Evolutionary conservation across 805 yeast species (phyloP).

Genomic region (Candida khao-thaluensis): DNA sequence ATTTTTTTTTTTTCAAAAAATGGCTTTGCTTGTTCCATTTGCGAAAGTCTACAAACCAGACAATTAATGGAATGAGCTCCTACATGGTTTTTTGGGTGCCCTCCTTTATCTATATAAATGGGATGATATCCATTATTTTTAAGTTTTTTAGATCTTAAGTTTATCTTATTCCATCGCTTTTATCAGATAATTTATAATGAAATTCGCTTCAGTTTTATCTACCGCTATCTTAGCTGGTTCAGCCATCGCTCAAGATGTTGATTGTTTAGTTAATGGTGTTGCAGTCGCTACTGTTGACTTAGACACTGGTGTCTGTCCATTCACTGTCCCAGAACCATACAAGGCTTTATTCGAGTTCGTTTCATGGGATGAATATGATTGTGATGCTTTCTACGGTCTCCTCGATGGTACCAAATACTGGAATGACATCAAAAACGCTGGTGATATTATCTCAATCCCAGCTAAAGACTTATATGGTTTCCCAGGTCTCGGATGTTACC

Average conservation of each 20-base stretch:
- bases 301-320: conserved; percentile 41
- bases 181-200: conserved; percentile 11
- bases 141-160: conserved; percentile 4
- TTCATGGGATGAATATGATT: conserved; percentile 30
- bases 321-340: conserved; percentile 29
- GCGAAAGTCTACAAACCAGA: conserved; percentile 6
- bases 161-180: conserved; percentile 9
- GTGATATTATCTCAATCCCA: conserved; percentile 32
- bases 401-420: conserved; percentile 25
- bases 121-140: neutral
- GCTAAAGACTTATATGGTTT: conserved; percentile 28
- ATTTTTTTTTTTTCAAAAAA: neutral
- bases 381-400: conserved; percentile 35
- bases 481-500: conserved; percentile 19
- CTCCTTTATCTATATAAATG: conserved; percentile 5
- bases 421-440: conserved; percentile 35
- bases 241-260: conserved; percentile 33
- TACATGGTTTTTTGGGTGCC: neutral
- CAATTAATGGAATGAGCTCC: neutral
- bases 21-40: conserved; percentile 4
- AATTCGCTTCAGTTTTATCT: conserved; percentile 14
- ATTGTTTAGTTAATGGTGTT: conserved; percentile 36
- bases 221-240: conserved; percentile 23
- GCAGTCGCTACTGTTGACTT: conserved; percentile 36
- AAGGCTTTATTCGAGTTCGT: conserved; percentile 27